Evolutionary conservation across 805 yeast species (phyloP), one percentile per base, ranked within the genome.

Genomic region (Candida vartiovaarae): DNA sequence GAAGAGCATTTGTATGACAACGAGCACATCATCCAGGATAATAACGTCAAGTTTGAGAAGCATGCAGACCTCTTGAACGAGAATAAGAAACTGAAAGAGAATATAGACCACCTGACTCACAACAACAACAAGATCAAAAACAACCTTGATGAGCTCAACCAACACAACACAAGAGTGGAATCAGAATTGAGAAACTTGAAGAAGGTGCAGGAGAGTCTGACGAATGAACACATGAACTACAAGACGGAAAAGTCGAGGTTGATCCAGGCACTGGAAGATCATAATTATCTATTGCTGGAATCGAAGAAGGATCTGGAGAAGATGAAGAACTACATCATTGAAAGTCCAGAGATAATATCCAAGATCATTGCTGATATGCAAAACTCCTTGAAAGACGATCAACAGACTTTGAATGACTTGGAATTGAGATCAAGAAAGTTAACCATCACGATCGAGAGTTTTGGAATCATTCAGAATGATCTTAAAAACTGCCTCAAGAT

Each of bases 1-100:
- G 95, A 86, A 53, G 87, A 81, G 50, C 80, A 84, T 46, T 74
- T 81, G 59, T 72, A 69, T 25, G 89, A 83, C 51, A 80, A 84
- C 55, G 87, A 81, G 48, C 75, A 74, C 26, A 65, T 84, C 26
- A 76, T 82, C 28, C 65, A 71, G 6, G 67, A 70, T 37, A 75
- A 80, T 47, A 84, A 80, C 41, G 57, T 67, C 8, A 64, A 74
- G 39, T 61, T 77, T 20, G 73, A 71, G 27, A 66, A 70, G 41
- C 67, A 70, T 38, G 70, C 72, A 44, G 61, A 65, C 15, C 67
- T 74, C 24, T 61, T 68, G 30, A 70, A 65, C 38, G 69, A 66
- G 47, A 71, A 67, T 48, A 65, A 63, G 42, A 53, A 57, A 4
- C 47, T 72, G 38, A 60, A 57, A 42, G 61, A 58, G 33, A 65